phyloP scores from a whole-genome alignment of 2,329 filamentous ascomycete genomes.

The Calonectria pauciramosa region DNA sequence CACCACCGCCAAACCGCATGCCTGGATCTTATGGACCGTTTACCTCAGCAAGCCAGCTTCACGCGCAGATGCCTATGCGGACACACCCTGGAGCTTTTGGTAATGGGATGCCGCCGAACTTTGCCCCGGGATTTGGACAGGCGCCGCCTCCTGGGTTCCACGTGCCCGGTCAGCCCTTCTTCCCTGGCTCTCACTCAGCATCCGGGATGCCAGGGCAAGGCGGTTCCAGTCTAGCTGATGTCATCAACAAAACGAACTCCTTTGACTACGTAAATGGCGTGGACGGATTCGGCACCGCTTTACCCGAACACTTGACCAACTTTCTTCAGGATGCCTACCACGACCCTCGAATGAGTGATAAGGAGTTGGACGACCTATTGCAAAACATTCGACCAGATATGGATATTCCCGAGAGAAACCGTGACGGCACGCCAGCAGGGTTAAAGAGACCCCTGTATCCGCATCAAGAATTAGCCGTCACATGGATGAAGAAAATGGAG shows the following conservation, averaged over 20 bases:
- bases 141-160: not conserved
- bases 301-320: conserved; percentile 50
- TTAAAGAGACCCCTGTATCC: conserved; percentile 80
- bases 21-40: conserved; percentile 33
- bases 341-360: conserved; percentile 58
- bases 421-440: conserved; percentile 77
- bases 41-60: not conserved
- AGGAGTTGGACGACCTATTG: conserved; percentile 78
- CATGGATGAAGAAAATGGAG: conserved; percentile 89
- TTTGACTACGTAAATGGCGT: conserved; percentile 54
- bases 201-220: not conserved
- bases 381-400: conserved; percentile 81
- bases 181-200: conserved; percentile 14
- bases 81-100: not conserved
- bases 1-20: conserved; percentile 9
- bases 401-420: conserved; percentile 71
- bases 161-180: not conserved
- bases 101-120: not conserved
- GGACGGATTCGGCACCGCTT: conserved; percentile 53
- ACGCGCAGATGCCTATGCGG: not conserved
- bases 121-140: not conserved
- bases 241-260: conserved; percentile 55
- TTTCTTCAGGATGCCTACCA: conserved; percentile 53
- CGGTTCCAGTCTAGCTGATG: conserved; percentile 44
- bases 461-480: conserved; percentile 86